Percentiles rank a stretch among this genome's conserved stretches.
phyloP scores from a whole-genome alignment of 768 basidiomycete genomes.

The Gyrodon lividus region DNA sequence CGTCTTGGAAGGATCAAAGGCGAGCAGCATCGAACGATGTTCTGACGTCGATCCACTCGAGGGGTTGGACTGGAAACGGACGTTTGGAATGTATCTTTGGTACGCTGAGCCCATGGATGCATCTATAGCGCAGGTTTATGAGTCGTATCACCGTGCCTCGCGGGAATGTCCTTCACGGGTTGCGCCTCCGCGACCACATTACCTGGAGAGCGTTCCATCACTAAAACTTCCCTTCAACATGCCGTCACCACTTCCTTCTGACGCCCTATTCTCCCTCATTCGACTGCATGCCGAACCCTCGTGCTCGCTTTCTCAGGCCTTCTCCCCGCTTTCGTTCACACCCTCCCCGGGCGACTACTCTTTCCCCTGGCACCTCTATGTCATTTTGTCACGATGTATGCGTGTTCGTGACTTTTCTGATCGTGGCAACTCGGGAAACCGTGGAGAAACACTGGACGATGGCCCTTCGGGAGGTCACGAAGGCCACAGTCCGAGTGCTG shows the following conservation, averaged over 20 bases:
- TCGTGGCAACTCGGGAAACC: constrained; percentile 49
- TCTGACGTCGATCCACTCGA: constrained; percentile 61
- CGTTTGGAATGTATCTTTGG: constrained; percentile 90
- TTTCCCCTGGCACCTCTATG: constrained; percentile 90
- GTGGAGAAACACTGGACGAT: constrained; percentile 35
- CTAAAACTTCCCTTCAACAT: constrained; percentile 40
- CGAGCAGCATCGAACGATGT: constrained; percentile 50
- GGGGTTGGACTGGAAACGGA: constrained; percentile 91
- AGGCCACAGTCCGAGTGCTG: constrained; percentile 82
- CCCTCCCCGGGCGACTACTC: constrained; percentile 78
- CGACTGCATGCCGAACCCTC: constrained; percentile 72
- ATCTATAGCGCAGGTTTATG: constrained; percentile 67
- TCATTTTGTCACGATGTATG: constrained; percentile 81
- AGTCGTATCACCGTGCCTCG: constrained; percentile 51
- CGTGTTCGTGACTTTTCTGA: constrained; percentile 87
- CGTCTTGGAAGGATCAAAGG: constrained; percentile 52
- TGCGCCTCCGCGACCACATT: constrained; percentile 60
- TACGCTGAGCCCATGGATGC: constrained; percentile 73
- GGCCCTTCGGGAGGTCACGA: constrained; percentile 52
- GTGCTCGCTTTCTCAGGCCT: constrained; percentile 64
- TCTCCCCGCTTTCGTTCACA: constrained; percentile 72
- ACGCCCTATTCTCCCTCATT: constrained; percentile 82
- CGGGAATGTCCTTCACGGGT: constrained; percentile 40
- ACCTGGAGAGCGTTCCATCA: constrained; percentile 36
- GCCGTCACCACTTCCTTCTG: constrained; percentile 47